Base-by-base conservation (phyloP, 2,329 filamentous ascomycete species). In the Pseudogymnoascus sp. region DNA sequence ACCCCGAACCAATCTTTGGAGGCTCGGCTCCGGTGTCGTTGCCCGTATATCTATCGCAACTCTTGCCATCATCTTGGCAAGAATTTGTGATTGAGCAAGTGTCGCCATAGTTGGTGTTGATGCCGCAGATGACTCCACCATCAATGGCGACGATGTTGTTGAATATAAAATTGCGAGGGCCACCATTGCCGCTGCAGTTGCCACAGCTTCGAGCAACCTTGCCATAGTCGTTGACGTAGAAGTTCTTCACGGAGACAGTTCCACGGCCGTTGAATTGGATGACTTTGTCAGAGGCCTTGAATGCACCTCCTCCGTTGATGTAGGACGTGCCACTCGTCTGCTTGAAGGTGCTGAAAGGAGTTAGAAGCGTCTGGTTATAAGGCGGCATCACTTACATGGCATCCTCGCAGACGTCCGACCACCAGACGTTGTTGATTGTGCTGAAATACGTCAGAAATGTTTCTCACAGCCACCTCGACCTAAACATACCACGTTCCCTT, bases 91-190 rank as follows among this genome's bases (percentile, higher is more conserved):
- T 74, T 6, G 70, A 75, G 59, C 77, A 77, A 1, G 75, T 79
- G 66, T 81, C 78, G 37, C 78, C 79, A 66, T 78, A 82, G 76
- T 82, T 83, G 64, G 74, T 75, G 75, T 82, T 82, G 72, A 82
- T 81, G 59, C 79, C 79, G 66, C 75, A 78, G 33, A 80, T 74
- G 14, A 74, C 72, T 61, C 74, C 70, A 64, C 80, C 80, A 63
- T 74, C 72, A 59, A 72, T 70, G 65, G 76, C 76, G 46, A 74
- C 74, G 64, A 79, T 72, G 68, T 77, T 77, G 69, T 78, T 72
- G 63, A 82, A 74, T 64, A 79, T 72, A 62, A 80, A 75, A 66
- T 76, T 73, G 64, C 79, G 76, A n/a, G 74, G 68, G 63, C 75
- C 74, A 61, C 75, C 74, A 40, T 65, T 72, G 10, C 71, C 73